A percentile compares a stretch with the other conserved stretches of the same genome.
phyloP scores from a whole-genome alignment of 805 yeast genomes.

The Ogataea wickerhamii region DNA sequence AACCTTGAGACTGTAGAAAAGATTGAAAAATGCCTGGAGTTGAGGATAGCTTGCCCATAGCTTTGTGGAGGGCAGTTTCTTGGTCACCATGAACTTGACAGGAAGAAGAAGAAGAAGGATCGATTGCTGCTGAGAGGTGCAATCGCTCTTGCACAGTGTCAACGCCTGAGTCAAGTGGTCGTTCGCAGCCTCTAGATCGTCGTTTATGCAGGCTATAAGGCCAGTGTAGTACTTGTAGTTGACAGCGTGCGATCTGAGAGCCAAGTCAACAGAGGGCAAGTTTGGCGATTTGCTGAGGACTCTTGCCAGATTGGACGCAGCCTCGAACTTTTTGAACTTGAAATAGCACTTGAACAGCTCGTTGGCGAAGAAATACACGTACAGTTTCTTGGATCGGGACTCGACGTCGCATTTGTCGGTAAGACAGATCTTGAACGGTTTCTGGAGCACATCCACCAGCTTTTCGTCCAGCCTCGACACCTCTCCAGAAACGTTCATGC shows the following conservation, averaged over 20 bases:
- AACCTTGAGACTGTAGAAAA: slow-evolving; percentile 43
- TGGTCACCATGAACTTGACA: slow-evolving; percentile 47
- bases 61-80: slow-evolving; percentile 42
- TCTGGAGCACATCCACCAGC: slow-evolving; percentile 45
- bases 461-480: slow-evolving; percentile 23
- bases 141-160: slow-evolving; percentile 25
- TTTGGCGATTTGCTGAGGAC: slow-evolving; percentile 57
- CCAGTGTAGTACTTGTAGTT: slow-evolving; percentile 70
- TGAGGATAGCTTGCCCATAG: slow-evolving; percentile 42
- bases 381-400: slow-evolving; percentile 49
- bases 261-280: slow-evolving; percentile 46
- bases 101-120: slow-evolving; percentile 66
- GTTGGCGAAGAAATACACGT: slow-evolving; percentile 68
- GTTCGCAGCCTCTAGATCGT: slow-evolving; percentile 51
- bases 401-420: slow-evolving; percentile 67
- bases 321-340: slow-evolving; percentile 59
- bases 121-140: slow-evolving; percentile 35
- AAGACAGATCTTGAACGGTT: slow-evolving; percentile 70
- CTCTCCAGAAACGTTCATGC: slow-evolving; percentile 11
- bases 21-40: slow-evolving; percentile 42
- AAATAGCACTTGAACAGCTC: slow-evolving; percentile 68
- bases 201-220: slow-evolving; percentile 60
- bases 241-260: slow-evolving; percentile 51
- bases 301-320: slow-evolving; percentile 70
- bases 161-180: slow-evolving; percentile 52